Evolutionary conservation across 257 asterid species (phyloP), one percentile per base, ranked within the genome.

Genomic region (Pogostemon cablin): DNA sequence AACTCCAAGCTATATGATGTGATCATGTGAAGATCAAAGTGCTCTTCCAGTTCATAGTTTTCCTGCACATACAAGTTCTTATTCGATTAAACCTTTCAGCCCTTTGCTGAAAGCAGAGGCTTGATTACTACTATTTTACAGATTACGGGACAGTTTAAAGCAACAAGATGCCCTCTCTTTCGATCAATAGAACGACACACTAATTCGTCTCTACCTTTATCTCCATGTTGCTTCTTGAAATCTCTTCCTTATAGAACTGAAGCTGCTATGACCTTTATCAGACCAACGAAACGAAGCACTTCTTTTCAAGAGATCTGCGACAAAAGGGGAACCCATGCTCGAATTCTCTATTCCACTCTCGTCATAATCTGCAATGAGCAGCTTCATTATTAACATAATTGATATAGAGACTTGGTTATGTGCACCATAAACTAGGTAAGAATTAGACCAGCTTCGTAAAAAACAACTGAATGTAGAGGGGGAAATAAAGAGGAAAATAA

Each of bases 261-360:
- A 91, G 84, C 99, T 87, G 82, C 88, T 86, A 12, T 82, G 81
- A 38, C 96, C 74, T 78, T 85, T 91, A 72, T 84, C 98, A 3
- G 95, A 79, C 96, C 95, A 93, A 44, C 91, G 87, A 63, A 86
- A 75, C 0, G 97, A 93, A 40, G 86, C 72, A 68, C 86, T 85
- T 67, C 87, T 75, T 65, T 81, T 87, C 68, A 84, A 60, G 49
- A 93, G 52, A 70, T 90, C 97, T 8, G 96, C 82, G 62, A 90
- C 86, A 40, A 88, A 82, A 39, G 95, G 92, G 3, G 98, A 87
- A 69, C 76, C 77, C n/a, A 77, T 76, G 73, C 78, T 78, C 39
- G 87, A 71, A 20, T 81, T 84, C 79, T 77, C 90, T 11, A 11
- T 71, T 63, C 85, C 75, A 63, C 64, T 74, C 73, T 91, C 99